A percentile compares a stretch with the other conserved stretches of the same genome.
These are phyloP conservation scores for Hymenotorrendiella dingleyae DNA, from an alignment of 2,329 filamentous ascomycete species.

Conservation along the genomic window DNA sequence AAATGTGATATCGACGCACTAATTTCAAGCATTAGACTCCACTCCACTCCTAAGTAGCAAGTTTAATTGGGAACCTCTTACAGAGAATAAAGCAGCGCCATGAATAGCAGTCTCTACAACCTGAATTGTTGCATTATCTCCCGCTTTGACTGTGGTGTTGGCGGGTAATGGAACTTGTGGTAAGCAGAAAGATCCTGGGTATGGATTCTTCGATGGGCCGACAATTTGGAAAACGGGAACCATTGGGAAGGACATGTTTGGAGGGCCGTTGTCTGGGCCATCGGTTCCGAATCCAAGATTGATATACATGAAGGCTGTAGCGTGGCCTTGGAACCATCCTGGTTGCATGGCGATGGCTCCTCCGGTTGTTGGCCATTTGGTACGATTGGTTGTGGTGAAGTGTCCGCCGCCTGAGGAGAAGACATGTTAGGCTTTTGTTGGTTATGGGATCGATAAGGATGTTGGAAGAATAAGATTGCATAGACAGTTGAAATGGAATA, in stretches of 20 bases:
- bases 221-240: constrained; percentile 73
- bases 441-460: no score
- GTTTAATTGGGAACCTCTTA: constrained; percentile 21
- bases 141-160: constrained; percentile 63
- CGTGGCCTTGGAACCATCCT: constrained; percentile 91
- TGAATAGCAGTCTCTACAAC: constrained; percentile 78
- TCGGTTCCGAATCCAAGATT: constrained; percentile 80
- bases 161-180: constrained; percentile 81
- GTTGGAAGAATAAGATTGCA: background rate
- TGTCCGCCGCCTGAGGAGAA: constrained; percentile 70
- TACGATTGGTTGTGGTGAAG: constrained; percentile 70
- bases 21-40: background rate
- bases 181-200: constrained; percentile 81
- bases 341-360: constrained; percentile 88
- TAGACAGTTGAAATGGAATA: no score
- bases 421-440: constrained; percentile 12
- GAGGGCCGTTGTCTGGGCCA: constrained; percentile 58
- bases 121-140: constrained; percentile 90
- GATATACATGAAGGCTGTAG: constrained; percentile 76
- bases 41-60: no score
- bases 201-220: constrained; percentile 77
- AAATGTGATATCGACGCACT: constrained; percentile 96
- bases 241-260: constrained; percentile 85
- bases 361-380: constrained; percentile 82
- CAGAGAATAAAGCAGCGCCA: constrained; percentile 64